phyloP scores from a whole-genome alignment of 768 basidiomycete species.

The Tulasnella sp. region DNA sequence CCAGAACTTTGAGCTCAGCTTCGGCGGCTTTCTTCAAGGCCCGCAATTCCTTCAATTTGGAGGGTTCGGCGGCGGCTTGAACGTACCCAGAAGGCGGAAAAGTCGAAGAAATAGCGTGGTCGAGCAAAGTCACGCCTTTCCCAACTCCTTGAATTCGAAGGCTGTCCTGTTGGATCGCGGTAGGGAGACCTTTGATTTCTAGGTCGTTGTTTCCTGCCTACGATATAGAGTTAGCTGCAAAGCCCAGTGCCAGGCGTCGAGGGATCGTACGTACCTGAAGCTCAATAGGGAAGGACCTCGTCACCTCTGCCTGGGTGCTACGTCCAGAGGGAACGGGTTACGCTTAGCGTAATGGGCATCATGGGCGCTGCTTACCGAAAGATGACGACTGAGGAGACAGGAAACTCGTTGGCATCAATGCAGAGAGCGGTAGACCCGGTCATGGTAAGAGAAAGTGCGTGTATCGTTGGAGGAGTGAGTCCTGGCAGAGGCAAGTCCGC shows the following conservation, averaged over 20 bases:
- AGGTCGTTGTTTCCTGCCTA: conserved; percentile 56
- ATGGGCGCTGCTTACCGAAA: conserved; percentile 40
- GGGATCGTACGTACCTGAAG: conserved; percentile 46
- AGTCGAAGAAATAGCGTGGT: conserved; percentile 48
- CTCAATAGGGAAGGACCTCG: conserved; percentile 48
- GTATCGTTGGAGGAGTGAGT: not conserved
- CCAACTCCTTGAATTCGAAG: conserved; percentile 51
- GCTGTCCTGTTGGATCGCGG: conserved; percentile 51
- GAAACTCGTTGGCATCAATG: conserved; percentile 44
- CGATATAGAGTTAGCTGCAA: not conserved
- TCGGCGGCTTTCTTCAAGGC: conserved; percentile 5
- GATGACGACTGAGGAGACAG: conserved; percentile 56
- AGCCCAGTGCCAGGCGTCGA: not conserved
- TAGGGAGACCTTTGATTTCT: conserved; percentile 49
- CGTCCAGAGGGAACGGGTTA: not conserved
- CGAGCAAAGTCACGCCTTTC: conserved; percentile 49
- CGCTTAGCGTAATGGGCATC: not conserved
- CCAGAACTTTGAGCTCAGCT: conserved; percentile 3
- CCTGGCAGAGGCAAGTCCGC: not conserved
- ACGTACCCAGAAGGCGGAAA: not conserved
- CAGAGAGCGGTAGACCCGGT: not conserved
- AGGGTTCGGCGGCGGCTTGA: not conserved
- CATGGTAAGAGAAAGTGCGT: not conserved
- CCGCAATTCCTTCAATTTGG: conserved; percentile 2
- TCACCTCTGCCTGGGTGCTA: conserved; percentile 51